Conservation (phyloP, 345 rosid genomes). For the Conringia planisiliqua region DNA sequence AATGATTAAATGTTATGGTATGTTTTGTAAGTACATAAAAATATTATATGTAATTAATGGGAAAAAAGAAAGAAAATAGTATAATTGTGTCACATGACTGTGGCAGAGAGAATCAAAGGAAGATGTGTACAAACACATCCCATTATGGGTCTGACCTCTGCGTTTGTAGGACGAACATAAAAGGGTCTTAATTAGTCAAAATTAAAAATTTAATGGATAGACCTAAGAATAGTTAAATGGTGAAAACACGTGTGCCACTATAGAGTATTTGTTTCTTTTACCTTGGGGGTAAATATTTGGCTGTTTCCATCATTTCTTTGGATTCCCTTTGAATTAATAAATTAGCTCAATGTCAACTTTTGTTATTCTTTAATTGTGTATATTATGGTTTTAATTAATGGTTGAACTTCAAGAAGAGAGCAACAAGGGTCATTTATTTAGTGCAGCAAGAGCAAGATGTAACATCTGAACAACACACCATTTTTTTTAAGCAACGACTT, state of each 20-base stretch:
- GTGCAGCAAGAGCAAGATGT: not conserved
- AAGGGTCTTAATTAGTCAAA: slow-evolving; percentile 6
- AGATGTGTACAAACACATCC: slow-evolving; percentile 21
- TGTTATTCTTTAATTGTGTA: not conserved
- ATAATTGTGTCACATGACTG: slow-evolving; percentile 22
- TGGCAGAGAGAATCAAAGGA: slow-evolving; percentile 20
- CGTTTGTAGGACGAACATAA: slow-evolving; percentile 24
- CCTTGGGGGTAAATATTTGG: slow-evolving; percentile 24
- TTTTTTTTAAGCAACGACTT: not conserved
- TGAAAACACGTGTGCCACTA: slow-evolving; percentile 23
- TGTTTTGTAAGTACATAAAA: not conserved
- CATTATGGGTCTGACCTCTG: slow-evolving; percentile 34
- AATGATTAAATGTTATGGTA: not conserved
- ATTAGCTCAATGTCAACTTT: slow-evolving; percentile 6
- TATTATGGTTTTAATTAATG: not conserved
- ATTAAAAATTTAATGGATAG: not conserved
- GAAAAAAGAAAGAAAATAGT: not conserved
- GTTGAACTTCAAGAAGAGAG: not conserved
- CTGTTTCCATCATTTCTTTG: slow-evolving; percentile 28
- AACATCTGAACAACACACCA: not conserved
- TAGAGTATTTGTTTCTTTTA: slow-evolving; percentile 1
- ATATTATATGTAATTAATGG: not conserved
- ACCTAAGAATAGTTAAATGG: not conserved
- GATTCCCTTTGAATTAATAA: slow-evolving; percentile 22
- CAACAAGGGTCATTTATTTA: not conserved